Evolutionary conservation across 2,329 filamentous ascomycete genomes (phyloP).

Genomic region (Aspergillus costaricaensis): DNA sequence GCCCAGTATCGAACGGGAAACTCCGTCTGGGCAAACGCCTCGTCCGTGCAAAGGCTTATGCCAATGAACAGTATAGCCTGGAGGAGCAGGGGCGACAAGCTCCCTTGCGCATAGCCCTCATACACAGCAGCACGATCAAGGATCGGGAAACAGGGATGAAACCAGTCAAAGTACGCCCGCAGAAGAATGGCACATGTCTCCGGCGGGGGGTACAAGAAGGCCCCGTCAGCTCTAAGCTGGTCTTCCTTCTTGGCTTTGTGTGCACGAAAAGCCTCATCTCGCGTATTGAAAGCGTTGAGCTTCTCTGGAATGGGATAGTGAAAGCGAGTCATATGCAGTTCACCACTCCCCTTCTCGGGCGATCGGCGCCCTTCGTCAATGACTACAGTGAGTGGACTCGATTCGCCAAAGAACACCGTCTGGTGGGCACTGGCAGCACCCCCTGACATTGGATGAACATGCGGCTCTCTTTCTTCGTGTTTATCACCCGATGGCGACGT

Average conservation of each 20-base stretch:
- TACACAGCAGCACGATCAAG: constrained; percentile 52
- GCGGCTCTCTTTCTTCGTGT: neutral
- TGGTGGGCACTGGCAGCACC: neutral
- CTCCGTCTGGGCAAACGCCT: constrained; percentile 48
- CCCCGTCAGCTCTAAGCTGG: constrained; percentile 43
- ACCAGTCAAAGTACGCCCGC: constrained; percentile 58
- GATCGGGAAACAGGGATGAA: constrained; percentile 59
- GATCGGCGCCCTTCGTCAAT: constrained; percentile 39
- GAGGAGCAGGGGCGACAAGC: constrained; percentile 53
- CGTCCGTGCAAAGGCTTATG: constrained; percentile 55
- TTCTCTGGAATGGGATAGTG: constrained; percentile 40
- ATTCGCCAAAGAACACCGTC: constrained; percentile 51
- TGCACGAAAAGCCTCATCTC: constrained; percentile 23
- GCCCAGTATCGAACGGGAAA: constrained; percentile 53
- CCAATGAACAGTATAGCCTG: constrained; percentile 59
- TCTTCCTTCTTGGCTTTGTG: constrained; percentile 37
- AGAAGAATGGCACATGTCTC: constrained; percentile 48
- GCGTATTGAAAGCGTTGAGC: constrained; percentile 15
- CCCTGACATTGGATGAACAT: neutral
- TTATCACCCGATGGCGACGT: no score
- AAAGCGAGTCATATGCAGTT: constrained; percentile 35
- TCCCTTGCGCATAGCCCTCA: constrained; percentile 41
- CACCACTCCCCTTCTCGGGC: neutral
- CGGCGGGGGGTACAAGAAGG: constrained; percentile 50
- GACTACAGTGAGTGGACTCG: constrained; percentile 53